Evolutionary conservation across 768 basidiomycete genomes (phyloP).

Genomic region (Obba rivulosa): DNA sequence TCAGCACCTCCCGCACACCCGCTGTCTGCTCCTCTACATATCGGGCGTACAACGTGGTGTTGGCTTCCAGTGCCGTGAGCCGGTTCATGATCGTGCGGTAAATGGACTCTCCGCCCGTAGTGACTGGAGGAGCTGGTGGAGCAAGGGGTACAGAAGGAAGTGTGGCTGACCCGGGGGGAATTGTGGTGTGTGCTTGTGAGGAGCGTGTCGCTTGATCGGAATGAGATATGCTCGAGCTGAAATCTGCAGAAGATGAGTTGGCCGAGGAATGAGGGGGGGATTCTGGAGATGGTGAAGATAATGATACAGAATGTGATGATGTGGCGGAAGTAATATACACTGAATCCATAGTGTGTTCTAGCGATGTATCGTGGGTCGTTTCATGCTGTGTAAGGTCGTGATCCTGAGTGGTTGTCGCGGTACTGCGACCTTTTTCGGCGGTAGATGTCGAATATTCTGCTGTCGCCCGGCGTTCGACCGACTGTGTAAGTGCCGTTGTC

Average conservation of each 20-base stretch:
- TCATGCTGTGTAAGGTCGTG: too few species aligned
- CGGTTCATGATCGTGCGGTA: conserved; percentile 97
- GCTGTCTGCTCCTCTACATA: conserved; percentile 90
- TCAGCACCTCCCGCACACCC: conserved; percentile 68
- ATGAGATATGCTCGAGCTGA: not conserved
- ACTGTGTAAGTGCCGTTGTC: too few species aligned
- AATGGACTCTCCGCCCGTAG: conserved; percentile 76
- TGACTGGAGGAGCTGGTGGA: conserved; percentile 15
- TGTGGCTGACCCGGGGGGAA: conserved; percentile 4
- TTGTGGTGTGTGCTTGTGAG: not conserved
- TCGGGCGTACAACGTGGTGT: conserved; percentile 75
- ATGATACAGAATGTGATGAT: conserved; percentile 10
- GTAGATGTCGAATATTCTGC: not conserved
- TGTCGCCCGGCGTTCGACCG: too few species aligned
- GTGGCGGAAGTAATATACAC: not conserved
- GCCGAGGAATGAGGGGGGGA: conserved; percentile 5
- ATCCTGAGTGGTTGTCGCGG: not conserved
- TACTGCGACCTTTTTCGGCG: not conserved
- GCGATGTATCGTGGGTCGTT: too few species aligned
- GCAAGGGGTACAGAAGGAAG: conserved; percentile 15
- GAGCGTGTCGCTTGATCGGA: not conserved
- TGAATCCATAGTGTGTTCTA: not conserved
- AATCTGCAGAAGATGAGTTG: not conserved
- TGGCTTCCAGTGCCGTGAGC: conserved; percentile 76
- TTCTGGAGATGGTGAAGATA: conserved; percentile 2